Base-by-base conservation (phyloP, 176 grass and related monocot species). In the Carex cristatella region DNA sequence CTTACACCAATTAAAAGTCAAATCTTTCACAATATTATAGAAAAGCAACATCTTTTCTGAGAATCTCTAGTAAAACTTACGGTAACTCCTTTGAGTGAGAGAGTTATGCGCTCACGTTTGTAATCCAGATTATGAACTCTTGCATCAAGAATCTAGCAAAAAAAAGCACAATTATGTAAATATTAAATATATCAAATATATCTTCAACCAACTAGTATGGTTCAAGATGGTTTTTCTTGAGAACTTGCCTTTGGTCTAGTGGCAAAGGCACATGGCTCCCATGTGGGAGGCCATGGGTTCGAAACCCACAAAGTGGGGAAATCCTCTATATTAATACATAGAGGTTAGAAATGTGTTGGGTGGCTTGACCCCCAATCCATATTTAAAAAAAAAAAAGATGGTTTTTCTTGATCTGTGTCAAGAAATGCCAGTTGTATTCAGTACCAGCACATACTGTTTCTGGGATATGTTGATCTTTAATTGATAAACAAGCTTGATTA, bases 81-180 rank as follows among this genome's bases (percentile, higher is more conserved):
- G 49, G 33, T 55, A 68, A 83, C 64, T 68, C 93, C 90, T 94
- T 89, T 94, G 78, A 99, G 88, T 59, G 96, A 99, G 84, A 99
- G 90, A 86, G 86, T 92, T 53, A 99, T 99, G 13, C 87, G 89
- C 65, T 81, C 88, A 65, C 90, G 92, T 83, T 48, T 88, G 79
- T 90, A 94, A 75, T 99, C 93, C 79, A 95, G 70, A 59, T 81
- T 73, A 87, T 90, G 85, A 87, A 90, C 85, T 85, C 86, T 90
- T 60, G 85, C 89, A 40, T 94, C 93, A 63, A 98, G 83, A 80
- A 84, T 86, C 95, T 98, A 91, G 46, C 86, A 90, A 89, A n/a
- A 2, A 2, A 55, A 76, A 40, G 10, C 71, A 42, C 16, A 64
- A 76, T 54, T 44, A 76, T 54, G 48, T 75, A 49, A 13, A 54